These are phyloP conservation scores for Eucalyptus erythrocorys DNA, from an alignment of 345 rosid genomes.

Conservation along the genomic window DNA sequence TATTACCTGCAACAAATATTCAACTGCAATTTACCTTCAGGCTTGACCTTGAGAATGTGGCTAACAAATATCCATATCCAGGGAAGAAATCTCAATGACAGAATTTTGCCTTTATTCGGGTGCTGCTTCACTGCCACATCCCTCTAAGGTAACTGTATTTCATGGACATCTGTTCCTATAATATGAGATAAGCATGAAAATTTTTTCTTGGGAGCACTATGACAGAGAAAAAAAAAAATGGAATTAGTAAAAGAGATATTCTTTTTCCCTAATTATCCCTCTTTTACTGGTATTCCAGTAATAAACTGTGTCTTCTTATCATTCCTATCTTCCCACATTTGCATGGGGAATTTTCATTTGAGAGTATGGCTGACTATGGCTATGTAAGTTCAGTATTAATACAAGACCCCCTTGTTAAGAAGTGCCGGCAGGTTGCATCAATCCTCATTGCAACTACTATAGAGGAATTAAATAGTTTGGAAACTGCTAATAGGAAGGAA, in stretches of 20 bases:
- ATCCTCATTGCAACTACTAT: neutral
- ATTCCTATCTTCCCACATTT: neutral
- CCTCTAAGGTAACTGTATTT: slow-evolving; percentile 36
- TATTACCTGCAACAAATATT: neutral
- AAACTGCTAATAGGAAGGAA: neutral
- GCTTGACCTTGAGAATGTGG: neutral
- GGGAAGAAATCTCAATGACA: slow-evolving; percentile 28
- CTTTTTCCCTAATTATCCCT: neutral
- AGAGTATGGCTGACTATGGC: neutral
- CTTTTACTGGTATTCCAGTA: neutral
- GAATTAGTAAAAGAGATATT: neutral
- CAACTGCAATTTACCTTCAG: neutral
- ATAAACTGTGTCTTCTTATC: neutral
- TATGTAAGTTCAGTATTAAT: neutral
- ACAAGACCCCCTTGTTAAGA: neutral
- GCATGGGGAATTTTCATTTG: neutral
- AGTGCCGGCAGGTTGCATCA: neutral
- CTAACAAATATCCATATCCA: neutral
- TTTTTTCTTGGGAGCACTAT: neutral
- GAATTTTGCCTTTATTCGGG: slow-evolving; percentile 45
- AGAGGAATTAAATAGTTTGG: neutral
- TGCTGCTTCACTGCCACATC: slow-evolving; percentile 39
- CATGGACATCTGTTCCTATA: neutral
- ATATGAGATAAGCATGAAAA: neutral
- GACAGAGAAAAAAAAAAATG: neutral